These are phyloP conservation scores for Salix exigua DNA, from an alignment of 345 rosid genomes.

Conservation along the genomic window DNA sequence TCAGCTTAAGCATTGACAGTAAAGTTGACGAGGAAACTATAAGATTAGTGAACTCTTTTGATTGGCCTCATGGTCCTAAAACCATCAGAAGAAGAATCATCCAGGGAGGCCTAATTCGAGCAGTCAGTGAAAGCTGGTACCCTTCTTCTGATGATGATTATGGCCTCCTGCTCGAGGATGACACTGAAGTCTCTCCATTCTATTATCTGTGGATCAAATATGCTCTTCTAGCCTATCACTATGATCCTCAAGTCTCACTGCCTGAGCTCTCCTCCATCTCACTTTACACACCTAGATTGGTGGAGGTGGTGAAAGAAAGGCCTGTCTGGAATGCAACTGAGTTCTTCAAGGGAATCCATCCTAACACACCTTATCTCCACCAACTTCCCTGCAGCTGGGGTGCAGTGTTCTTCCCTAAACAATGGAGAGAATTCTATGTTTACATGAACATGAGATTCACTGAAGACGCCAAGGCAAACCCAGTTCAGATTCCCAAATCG, in stretches of 20 bases:
- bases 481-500: slow-evolving; percentile 92
- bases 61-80: slow-evolving; percentile 93
- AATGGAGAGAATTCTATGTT: slow-evolving; percentile 94
- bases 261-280: slow-evolving; percentile 90
- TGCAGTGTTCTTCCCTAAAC: slow-evolving; percentile 96
- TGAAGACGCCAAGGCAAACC: slow-evolving; percentile 71
- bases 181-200: slow-evolving; percentile 94
- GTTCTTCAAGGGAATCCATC: slow-evolving; percentile 78
- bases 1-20: slow-evolving; percentile 94
- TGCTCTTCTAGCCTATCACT: slow-evolving; percentile 84
- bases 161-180: slow-evolving; percentile 90
- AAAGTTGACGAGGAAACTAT: slow-evolving; percentile 89
- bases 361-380: slow-evolving; percentile 91
- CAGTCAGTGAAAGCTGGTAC: slow-evolving; percentile 99
- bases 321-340: slow-evolving; percentile 92
- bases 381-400: slow-evolving; percentile 99
- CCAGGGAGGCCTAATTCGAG: slow-evolving; percentile 97
- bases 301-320: slow-evolving; percentile 93
- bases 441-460: slow-evolving; percentile 99
- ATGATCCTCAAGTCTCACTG: slow-evolving; percentile 76
- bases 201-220: slow-evolving; percentile 95
- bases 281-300: slow-evolving; percentile 80
- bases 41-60: slow-evolving; percentile 58
- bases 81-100: slow-evolving; percentile 88
- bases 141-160: slow-evolving; percentile 85